A percentile compares a stretch with the other conserved stretches of the same genome.
These are phyloP conservation scores for Digitaria exilis DNA, from an alignment of 202 grass and related monocot genomes.

Conservation along the genomic window DNA sequence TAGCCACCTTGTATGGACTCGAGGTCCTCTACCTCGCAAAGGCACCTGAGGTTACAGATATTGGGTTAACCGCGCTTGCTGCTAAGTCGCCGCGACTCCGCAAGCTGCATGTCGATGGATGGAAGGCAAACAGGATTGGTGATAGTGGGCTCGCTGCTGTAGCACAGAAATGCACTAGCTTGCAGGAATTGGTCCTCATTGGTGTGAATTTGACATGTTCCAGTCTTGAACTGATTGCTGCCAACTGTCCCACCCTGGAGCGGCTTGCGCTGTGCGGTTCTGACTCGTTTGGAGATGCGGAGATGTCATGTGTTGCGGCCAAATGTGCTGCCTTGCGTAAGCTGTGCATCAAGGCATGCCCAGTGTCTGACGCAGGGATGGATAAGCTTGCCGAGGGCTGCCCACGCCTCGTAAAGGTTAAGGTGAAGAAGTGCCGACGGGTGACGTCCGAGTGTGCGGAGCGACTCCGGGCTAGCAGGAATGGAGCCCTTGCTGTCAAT, in stretches of 20 bases:
- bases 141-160: slow-evolving; percentile 65
- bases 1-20: slow-evolving; percentile 51
- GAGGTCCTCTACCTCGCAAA: slow-evolving; percentile 87
- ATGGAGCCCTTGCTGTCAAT: slow-evolving; percentile 67
- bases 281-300: slow-evolving; percentile 79
- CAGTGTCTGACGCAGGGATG: slow-evolving; percentile 80
- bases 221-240: slow-evolving; percentile 74
- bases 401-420: slow-evolving; percentile 89
- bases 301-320: slow-evolving; percentile 72
- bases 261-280: slow-evolving; percentile 78
- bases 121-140: slow-evolving; percentile 89
- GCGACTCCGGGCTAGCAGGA: slow-evolving; percentile 58
- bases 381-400: slow-evolving; percentile 77
- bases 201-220: slow-evolving; percentile 76
- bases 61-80: slow-evolving; percentile 53
- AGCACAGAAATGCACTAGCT: slow-evolving; percentile 55
- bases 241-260: slow-evolving; percentile 75
- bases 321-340: slow-evolving; percentile 84
- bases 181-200: slow-evolving; percentile 92
- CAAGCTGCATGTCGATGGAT: slow-evolving; percentile 92
- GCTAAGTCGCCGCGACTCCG: slow-evolving; percentile 59
- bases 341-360: slow-evolving; percentile 92
- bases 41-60: slow-evolving; percentile 77
- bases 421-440: slow-evolving; percentile 87
- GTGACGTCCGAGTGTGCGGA: slow-evolving; percentile 82